A percentile compares a stretch with the other conserved stretches of the same genome.
These are phyloP conservation scores for Narthecium ossifragum DNA, from an alignment of 106 monocot genomes.

Conservation along the genomic window DNA sequence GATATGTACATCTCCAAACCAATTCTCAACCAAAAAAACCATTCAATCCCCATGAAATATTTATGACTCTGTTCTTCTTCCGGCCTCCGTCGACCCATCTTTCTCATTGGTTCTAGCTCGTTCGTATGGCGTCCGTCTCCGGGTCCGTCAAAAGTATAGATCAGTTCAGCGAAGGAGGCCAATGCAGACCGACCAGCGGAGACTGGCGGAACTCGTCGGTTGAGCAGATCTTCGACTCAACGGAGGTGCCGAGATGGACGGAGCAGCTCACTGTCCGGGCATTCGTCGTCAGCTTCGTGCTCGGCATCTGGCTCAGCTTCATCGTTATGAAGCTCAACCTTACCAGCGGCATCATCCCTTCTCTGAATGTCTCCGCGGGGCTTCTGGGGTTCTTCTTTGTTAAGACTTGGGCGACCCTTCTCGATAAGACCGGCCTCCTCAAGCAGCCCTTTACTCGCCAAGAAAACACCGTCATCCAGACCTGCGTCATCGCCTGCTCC, in stretches of 20 bases:
- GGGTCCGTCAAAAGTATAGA: too few species aligned
- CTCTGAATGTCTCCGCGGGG: conserved; percentile 39
- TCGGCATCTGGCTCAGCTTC: conserved; percentile 17
- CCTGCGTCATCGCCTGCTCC: conserved; percentile 35
- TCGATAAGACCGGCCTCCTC: conserved; percentile 21
- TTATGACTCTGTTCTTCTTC: too few species aligned
- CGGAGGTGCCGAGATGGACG: neutral
- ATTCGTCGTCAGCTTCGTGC: neutral
- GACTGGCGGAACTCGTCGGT: neutral
- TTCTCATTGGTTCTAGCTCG: too few species aligned
- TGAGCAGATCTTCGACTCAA: neutral
- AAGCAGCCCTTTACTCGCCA: conserved; percentile 38
- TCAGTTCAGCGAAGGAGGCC: neutral
- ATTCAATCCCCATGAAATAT: too few species aligned
- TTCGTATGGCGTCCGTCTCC: too few species aligned
- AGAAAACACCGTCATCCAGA: conserved; percentile 53
- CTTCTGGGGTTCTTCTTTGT: conserved; percentile 45
- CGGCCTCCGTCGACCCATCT: too few species aligned
- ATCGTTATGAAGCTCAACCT: conserved; percentile 43
- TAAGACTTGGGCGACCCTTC: conserved; percentile 24
- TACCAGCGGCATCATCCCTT: conserved; percentile 46
- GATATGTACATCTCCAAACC: too few species aligned
- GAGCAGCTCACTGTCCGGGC: conserved; percentile 3
- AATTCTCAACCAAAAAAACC: too few species aligned
- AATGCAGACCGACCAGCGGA: neutral